Evolutionary conservation across 441 rosid genomes (phyloP).

Genomic region (Sinapis alba): DNA sequence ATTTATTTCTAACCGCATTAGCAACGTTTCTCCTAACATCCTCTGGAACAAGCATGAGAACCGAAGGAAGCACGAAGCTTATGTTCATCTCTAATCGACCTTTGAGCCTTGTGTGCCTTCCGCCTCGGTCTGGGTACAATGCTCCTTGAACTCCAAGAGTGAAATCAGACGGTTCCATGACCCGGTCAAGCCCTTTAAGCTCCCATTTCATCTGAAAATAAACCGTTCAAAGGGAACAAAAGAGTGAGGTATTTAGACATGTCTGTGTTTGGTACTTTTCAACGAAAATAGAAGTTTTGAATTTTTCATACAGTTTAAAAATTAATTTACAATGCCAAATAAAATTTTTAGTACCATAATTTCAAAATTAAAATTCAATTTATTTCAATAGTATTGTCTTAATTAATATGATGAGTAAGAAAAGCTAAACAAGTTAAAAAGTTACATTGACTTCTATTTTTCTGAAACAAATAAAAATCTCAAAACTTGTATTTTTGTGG

Average conservation of each 20-base stretch:
- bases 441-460: background rate
- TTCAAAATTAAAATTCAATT: background rate
- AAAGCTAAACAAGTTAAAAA: background rate
- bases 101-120: slow-evolving; percentile 61
- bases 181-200: slow-evolving; percentile 73
- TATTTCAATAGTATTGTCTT: background rate
- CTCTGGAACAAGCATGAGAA: slow-evolving; percentile 67
- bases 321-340: background rate
- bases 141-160: slow-evolving; percentile 70
- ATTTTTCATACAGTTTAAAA: background rate
- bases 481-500: background rate
- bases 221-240: background rate
- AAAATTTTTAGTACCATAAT: background rate
- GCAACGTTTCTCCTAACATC: slow-evolving; percentile 67
- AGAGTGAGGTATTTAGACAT: background rate
- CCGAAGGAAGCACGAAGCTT: slow-evolving; percentile 75
- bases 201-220: slow-evolving; percentile 76
- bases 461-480: background rate
- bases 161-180: slow-evolving; percentile 67
- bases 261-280: background rate
- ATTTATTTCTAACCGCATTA: slow-evolving; percentile 53
- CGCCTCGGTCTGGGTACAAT: slow-evolving; percentile 64
- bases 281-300: background rate
- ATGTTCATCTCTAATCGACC: slow-evolving; percentile 77
- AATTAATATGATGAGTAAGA: background rate